A percentile compares a stretch with the other conserved stretches of the same genome.
phyloP scores from a whole-genome alignment of 768 basidiomycete genomes.

The Russula lepida region DNA sequence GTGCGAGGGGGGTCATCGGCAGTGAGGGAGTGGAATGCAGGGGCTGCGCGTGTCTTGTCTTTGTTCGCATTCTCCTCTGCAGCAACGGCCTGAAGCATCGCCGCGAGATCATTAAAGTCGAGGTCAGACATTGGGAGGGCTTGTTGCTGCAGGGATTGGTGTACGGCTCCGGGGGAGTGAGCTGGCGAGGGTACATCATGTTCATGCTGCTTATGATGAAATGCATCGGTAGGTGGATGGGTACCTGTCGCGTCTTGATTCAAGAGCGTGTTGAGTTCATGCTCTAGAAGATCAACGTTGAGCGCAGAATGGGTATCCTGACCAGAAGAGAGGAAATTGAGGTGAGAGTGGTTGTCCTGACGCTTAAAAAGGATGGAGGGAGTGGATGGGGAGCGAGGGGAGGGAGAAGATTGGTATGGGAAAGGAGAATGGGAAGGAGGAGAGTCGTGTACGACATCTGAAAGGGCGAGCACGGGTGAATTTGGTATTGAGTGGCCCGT shows the following conservation, averaged over 20 bases:
- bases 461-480: conserved; percentile 58
- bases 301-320: conserved; percentile 30
- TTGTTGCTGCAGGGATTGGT: conserved; percentile 6
- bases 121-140: conserved; percentile 31
- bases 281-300: conserved; percentile 44
- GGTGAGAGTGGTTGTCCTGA: conserved; percentile 21
- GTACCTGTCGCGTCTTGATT: conserved; percentile 69
- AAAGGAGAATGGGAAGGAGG: conserved; percentile 45
- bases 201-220: conserved; percentile 2
- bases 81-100: conserved; percentile 60
- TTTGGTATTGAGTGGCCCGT: conserved; percentile 28
- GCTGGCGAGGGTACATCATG: conserved; percentile 18
- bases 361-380: conserved; percentile 21
- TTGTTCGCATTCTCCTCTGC: conserved; percentile 39
- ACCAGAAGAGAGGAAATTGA: conserved; percentile 34
- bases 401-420: conserved; percentile 24
- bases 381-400: conserved; percentile 9
- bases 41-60: conserved; percentile 54
- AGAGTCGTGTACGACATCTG: conserved; percentile 80
- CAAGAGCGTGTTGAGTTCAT: conserved; percentile 65
- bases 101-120: conserved; percentile 59
- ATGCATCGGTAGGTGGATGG: conserved; percentile 42
- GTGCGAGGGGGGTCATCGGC: conserved; percentile 35
- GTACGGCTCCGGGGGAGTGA: conserved; percentile 6
- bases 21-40: conserved; percentile 73